These are phyloP conservation scores for Hansenula lynferdii DNA, from an alignment of 1,139 yeast genomes.

Conservation along the genomic window DNA sequence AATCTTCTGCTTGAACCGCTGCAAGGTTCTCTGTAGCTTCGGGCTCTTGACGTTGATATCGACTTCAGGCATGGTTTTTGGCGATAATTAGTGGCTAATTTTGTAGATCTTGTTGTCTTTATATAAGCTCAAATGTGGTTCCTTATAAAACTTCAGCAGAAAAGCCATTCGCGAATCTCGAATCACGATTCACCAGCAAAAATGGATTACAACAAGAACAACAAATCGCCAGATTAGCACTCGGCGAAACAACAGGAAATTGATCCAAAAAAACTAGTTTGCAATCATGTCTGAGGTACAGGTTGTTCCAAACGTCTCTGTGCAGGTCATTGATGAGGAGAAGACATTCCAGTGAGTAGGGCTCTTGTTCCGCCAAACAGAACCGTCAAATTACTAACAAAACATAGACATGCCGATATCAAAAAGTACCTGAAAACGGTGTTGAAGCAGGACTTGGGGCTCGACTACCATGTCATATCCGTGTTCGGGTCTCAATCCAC, in stretches of 20 bases:
- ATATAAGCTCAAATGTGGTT: too few relatives aligned
- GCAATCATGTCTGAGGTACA: constrained; percentile 5
- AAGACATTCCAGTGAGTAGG: constrained; percentile 48
- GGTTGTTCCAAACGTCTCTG: constrained; percentile 31
- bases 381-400: not conserved
- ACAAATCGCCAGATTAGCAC: too few relatives aligned
- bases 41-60: constrained; percentile 14
- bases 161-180: not conserved
- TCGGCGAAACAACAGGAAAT: not conserved
- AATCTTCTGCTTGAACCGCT: constrained; percentile 64
- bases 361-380: not conserved
- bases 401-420: constrained; percentile 8
- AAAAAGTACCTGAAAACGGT: constrained; percentile 29
- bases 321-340: constrained; percentile 77
- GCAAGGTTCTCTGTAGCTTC: constrained; percentile 55
- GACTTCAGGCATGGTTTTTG: constrained; percentile 1
- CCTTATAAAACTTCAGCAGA: too few relatives aligned
- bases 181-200: not conserved
- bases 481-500: constrained; percentile 98
- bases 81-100: too few relatives aligned
- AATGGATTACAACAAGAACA: too few relatives aligned
- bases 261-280: not conserved
- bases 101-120: too few relatives aligned
- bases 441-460: constrained; percentile 44
- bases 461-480: constrained; percentile 83